phyloP scores from a whole-genome alignment of 176 grass and related monocot genomes.

The Eleusine coracana region DNA sequence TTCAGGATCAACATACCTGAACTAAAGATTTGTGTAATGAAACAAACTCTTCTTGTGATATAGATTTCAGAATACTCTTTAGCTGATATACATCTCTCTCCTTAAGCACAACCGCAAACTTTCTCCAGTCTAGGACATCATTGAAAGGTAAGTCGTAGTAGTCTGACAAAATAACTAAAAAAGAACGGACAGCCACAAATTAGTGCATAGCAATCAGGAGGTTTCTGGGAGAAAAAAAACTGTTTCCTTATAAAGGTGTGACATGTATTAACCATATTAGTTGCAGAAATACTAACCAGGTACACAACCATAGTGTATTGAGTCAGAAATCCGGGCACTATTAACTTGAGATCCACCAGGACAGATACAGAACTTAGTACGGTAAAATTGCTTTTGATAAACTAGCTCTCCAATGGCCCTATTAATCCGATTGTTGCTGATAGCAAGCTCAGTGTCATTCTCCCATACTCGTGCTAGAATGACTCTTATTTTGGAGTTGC shows the following conservation, averaged over 20 bases:
- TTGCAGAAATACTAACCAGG: constrained; percentile 67
- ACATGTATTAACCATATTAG: constrained; percentile 12
- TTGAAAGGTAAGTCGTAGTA: constrained; percentile 69
- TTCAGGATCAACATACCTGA: constrained; percentile 41
- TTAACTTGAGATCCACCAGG: constrained; percentile 99
- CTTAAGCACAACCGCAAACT: constrained; percentile 80
- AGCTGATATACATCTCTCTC: constrained; percentile 87
- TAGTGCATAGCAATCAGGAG: constrained; percentile 29
- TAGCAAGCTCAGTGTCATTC: constrained; percentile 93
- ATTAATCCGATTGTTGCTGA: constrained; percentile 93
- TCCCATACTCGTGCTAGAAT: constrained; percentile 85
- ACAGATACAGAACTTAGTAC: constrained; percentile 96
- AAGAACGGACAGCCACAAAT: constrained; percentile 32
- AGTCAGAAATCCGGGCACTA: constrained; percentile 90
- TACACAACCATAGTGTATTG: constrained; percentile 96
- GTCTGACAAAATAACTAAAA: constrained; percentile 81
- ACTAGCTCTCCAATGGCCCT: constrained; percentile 85
- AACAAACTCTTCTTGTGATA: constrained; percentile 77
- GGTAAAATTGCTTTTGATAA: constrained; percentile 95
- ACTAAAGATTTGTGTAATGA: constrained; percentile 75
- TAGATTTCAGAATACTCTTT: constrained; percentile 81
- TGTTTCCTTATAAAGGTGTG: background rate
- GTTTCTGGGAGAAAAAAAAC: background rate
- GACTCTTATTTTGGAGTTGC: constrained; percentile 95
- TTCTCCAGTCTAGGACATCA: constrained; percentile 73